Evolutionary conservation across 2,329 filamentous ascomycete species (phyloP).

Genomic region (Endothia cerciana): DNA sequence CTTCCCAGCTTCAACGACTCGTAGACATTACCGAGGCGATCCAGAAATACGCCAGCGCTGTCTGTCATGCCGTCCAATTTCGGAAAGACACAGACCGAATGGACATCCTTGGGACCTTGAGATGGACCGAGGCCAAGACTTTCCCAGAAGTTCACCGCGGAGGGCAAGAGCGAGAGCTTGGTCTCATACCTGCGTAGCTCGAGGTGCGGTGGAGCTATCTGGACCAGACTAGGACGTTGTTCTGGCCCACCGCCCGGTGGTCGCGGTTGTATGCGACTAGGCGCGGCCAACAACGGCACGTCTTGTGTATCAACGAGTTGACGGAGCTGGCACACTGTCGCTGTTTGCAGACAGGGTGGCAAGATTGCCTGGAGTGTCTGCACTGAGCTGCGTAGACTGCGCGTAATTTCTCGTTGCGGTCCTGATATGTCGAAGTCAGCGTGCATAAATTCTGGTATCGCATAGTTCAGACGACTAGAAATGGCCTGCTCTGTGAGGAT

Average conservation of each 20-base stretch:
- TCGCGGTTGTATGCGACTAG: constrained; percentile 55
- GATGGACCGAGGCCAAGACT: constrained; percentile 74
- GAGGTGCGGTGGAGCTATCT: constrained; percentile 70
- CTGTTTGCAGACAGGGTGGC: constrained; percentile 49
- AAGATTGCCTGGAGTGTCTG: constrained; percentile 51
- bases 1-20: constrained; percentile 74
- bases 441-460: constrained; percentile 30
- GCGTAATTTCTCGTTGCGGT: constrained; percentile 46
- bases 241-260: constrained; percentile 51
- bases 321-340: constrained; percentile 48
- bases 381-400: constrained; percentile 51
- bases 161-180: constrained; percentile 73
- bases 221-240: constrained; percentile 58
- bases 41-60: constrained; percentile 66
- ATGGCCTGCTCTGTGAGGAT: constrained; percentile 73
- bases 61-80: constrained; percentile 64
- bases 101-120: constrained; percentile 71
- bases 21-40: constrained; percentile 71
- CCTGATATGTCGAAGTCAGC: constrained; percentile 5
- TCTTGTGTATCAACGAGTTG: constrained; percentile 62
- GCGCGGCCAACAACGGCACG: constrained; percentile 56
- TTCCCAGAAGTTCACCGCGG: constrained; percentile 81
- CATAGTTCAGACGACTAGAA: constrained; percentile 50
- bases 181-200: constrained; percentile 72
- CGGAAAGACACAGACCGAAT: constrained; percentile 72